phyloP scores from a whole-genome alignment of 805 yeast genomes.

The Myxozyma neotropica region DNA sequence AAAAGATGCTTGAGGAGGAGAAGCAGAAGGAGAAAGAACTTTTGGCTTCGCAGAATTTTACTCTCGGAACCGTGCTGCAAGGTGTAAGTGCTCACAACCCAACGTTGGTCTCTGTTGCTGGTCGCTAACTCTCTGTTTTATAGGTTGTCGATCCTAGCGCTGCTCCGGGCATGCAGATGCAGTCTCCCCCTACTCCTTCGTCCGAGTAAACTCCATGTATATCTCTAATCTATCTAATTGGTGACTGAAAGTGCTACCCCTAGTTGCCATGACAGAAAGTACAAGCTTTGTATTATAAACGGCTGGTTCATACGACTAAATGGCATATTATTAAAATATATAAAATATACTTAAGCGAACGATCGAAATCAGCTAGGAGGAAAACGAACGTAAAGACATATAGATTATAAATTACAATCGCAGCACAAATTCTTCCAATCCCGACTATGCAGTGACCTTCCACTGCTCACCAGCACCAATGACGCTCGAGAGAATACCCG shows the following conservation, averaged over 20 bases:
- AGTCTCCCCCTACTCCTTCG: conserved; percentile 1
- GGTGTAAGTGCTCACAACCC: conserved; percentile 44
- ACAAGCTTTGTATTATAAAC: neutral
- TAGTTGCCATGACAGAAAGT: no score
- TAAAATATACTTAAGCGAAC: no score
- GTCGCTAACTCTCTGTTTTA: neutral
- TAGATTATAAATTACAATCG: no score
- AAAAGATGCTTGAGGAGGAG: conserved; percentile 53
- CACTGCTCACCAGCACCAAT: conserved; percentile 57
- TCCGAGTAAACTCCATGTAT: neutral
- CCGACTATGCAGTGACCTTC: conserved; percentile 28
- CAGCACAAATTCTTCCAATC: no score
- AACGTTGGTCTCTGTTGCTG: no score
- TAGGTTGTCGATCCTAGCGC: conserved; percentile 19
- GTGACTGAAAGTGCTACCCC: neutral
- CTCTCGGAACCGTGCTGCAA: conserved; percentile 80
- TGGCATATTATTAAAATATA: no score
- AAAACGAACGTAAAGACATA: neutral
- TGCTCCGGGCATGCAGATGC: conserved; percentile 2
- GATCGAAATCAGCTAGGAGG: no score
- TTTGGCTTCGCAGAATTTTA: conserved; percentile 78
- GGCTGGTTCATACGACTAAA: no score
- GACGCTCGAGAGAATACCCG: conserved; percentile 80
- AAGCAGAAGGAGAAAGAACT: conserved; percentile 62
- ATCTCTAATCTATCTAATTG: conserved; percentile 1